These are phyloP conservation scores for Pestalotiopsis sp. DNA, from an alignment of 2,329 filamentous ascomycete species.

Conservation along the genomic window DNA sequence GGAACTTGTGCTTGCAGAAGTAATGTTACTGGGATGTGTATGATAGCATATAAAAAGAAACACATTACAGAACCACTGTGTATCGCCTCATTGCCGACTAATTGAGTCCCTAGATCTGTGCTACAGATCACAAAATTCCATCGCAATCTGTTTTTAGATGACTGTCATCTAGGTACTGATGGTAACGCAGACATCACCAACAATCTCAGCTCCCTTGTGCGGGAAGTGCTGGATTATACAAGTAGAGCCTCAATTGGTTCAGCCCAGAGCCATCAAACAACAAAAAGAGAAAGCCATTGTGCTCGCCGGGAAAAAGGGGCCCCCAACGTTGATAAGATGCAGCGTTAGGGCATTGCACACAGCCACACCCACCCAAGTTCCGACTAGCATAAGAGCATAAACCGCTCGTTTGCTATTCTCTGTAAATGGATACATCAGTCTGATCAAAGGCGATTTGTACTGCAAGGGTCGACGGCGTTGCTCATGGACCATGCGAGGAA, in stretches of 20 bases:
- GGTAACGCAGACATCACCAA: background rate
- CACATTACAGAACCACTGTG: background rate
- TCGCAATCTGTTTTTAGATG: background rate
- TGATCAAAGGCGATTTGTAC: constrained; percentile 1
- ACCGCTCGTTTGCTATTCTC: constrained; percentile 1
- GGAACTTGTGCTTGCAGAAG: too few relatives aligned
- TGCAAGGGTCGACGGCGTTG: background rate
- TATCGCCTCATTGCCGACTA: constrained; percentile 1
- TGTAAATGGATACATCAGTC: constrained; percentile 7
- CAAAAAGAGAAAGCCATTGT: constrained; percentile 5
- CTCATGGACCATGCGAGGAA: constrained; percentile 1
- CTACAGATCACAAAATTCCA: background rate
- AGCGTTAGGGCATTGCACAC: constrained; percentile 6
- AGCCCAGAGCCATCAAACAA: background rate
- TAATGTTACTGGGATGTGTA: too few relatives aligned
- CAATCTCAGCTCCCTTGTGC: background rate
- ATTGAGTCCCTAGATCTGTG: constrained; percentile 4
- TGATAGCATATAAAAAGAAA: background rate
- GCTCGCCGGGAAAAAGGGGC: constrained; percentile 1
- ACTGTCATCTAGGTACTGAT: background rate
- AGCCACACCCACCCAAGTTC: constrained; percentile 3
- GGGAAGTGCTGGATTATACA: background rate
- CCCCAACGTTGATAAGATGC: background rate
- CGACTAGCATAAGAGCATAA: constrained; percentile 4
- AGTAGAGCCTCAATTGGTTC: constrained; percentile 1